Conservation (phyloP, 169 alveolate species). For the Plasmodium blacklocki region DNA sequence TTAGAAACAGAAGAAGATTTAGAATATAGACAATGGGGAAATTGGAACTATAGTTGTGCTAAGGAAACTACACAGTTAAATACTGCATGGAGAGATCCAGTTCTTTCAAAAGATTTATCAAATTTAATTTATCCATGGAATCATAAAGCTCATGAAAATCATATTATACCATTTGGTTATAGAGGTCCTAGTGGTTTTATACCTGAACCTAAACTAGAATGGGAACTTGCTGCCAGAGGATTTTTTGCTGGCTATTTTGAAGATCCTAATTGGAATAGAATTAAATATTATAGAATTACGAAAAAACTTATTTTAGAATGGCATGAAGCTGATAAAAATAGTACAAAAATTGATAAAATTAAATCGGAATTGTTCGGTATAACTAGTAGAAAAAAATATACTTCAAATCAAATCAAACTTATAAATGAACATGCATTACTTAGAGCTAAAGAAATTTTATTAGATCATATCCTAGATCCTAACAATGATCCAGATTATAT, state of each 20-base stretch:
- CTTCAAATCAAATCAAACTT: conserved; percentile 62
- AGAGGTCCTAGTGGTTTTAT: conserved; percentile 67
- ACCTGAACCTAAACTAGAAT: conserved; percentile 83
- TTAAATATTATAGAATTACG: conserved; percentile 25
- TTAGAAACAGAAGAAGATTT: conserved; percentile 85
- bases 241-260: conserved; percentile 81
- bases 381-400: conserved; percentile 42
- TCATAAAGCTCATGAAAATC: conserved; percentile 72
- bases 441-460: conserved; percentile 68
- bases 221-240: conserved; percentile 83
- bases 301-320: conserved; percentile 62
- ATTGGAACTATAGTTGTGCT: conserved; percentile 78
- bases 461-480: conserved; percentile 52
- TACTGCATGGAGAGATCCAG: conserved; percentile 76
- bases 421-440: conserved; percentile 69
- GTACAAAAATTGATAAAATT: conserved; percentile 13
- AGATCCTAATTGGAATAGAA: conserved; percentile 75
- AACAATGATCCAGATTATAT: conserved; percentile 66
- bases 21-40: conserved; percentile 87
- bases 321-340: conserved; percentile 19
- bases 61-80: conserved; percentile 72
- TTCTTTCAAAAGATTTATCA: conserved; percentile 49
- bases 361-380: conserved; percentile 60
- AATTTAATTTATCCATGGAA: conserved; percentile 73
- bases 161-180: conserved; percentile 48